These are phyloP conservation scores for Elaeis guineensis DNA, from an alignment of 176 grass and related monocot species.

Conservation along the genomic window DNA sequence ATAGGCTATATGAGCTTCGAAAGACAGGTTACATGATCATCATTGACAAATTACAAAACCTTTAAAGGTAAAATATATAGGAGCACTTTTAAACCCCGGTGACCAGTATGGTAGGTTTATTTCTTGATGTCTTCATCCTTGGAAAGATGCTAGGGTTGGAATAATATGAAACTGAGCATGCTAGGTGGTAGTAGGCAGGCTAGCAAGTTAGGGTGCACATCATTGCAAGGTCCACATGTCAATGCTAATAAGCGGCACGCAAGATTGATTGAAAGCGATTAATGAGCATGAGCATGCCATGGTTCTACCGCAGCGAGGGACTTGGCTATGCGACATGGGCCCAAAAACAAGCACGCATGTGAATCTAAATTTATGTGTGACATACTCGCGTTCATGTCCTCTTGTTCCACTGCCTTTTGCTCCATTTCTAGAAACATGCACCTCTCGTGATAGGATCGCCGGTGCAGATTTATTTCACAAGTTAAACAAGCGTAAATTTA, in stretches of 20 bases:
- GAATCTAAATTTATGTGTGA: no score
- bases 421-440: no score
- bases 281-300: conserved; percentile 11
- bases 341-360: conserved; percentile 5
- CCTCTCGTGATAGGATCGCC: no score
- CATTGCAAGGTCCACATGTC: conserved; percentile 14
- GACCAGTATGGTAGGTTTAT: not conserved
- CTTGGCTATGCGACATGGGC: conserved; percentile 3
- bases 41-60: no score
- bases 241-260: conserved; percentile 3
- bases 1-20: no score
- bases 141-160: not conserved
- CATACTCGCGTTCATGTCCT: no score
- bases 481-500: conserved; percentile 6
- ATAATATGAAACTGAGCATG: not conserved
- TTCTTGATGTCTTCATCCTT: no score
- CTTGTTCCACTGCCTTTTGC: no score
- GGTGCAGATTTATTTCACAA: conserved; percentile 1
- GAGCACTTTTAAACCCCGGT: no score
- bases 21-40: no score
- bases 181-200: conserved; percentile 1
- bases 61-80: no score
- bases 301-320: conserved; percentile 4
- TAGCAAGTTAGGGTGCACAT: conserved; percentile 18
- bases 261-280: conserved; percentile 23